phyloP scores from a whole-genome alignment of 768 basidiomycete species.

The Lactarius hengduanensis region DNA sequence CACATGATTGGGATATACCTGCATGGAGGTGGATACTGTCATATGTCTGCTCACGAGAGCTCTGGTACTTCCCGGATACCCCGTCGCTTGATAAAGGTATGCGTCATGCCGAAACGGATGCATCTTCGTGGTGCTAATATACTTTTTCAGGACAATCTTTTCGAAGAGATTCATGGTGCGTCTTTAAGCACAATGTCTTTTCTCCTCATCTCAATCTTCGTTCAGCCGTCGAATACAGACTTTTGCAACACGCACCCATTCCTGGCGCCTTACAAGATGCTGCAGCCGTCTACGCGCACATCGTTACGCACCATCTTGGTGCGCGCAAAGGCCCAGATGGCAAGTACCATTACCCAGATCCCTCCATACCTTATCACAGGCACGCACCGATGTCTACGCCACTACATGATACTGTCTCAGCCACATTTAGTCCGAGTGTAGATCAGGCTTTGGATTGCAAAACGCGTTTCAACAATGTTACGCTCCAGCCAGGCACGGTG shows the following conservation, averaged over 20 bases:
- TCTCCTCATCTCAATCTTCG: background rate
- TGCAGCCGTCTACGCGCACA: constrained; percentile 50
- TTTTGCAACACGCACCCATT: constrained; percentile 52
- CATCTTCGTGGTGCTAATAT: background rate
- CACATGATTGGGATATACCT: constrained; percentile 47
- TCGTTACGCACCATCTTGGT: constrained; percentile 36
- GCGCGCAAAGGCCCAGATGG: constrained; percentile 30
- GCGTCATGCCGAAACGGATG: background rate
- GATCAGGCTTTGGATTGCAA: background rate
- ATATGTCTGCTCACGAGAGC: constrained; percentile 55
- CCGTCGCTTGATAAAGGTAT: constrained; percentile 44
- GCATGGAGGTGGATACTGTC: constrained; percentile 57
- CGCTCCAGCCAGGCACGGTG: background rate
- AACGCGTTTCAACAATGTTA: background rate
- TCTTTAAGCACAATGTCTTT: background rate
- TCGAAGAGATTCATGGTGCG: constrained; percentile 38
- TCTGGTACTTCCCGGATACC: constrained; percentile 50
- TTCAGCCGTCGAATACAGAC: constrained; percentile 49
- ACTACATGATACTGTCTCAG: too few species aligned
- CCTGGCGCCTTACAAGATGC: constrained; percentile 55
- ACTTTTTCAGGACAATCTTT: constrained; percentile 33
- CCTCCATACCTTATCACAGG: constrained; percentile 26
- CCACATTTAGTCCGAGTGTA: background rate
- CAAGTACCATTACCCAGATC: constrained; percentile 29
- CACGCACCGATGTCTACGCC: background rate